A percentile compares a stretch with the other conserved stretches of the same genome.
Conservation (phyloP, 805 yeast species). For the Barnettozyma pratensis region DNA sequence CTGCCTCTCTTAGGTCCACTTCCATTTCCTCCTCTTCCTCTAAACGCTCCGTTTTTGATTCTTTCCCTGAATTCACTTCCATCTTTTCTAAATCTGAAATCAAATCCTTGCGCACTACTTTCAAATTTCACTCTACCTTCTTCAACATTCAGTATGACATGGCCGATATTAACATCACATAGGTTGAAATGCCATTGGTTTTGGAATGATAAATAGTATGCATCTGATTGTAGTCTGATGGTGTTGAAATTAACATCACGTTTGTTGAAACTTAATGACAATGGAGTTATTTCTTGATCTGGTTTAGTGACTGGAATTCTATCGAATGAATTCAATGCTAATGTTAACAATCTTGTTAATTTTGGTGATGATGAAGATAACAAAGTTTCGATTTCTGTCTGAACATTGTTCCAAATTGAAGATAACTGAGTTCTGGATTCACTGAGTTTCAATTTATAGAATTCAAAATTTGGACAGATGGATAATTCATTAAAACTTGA, state of each 20-base stretch:
- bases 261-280: conserved; percentile 34
- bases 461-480: conserved; percentile 57
- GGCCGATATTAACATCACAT: conserved; percentile 54
- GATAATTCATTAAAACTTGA: conserved; percentile 66
- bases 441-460: conserved; percentile 56
- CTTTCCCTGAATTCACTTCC: conserved; percentile 21
- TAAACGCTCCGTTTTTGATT: conserved; percentile 10
- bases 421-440: conserved; percentile 57
- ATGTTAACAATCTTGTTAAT: conserved; percentile 41
- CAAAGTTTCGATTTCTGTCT: conserved; percentile 42
- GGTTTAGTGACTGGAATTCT: conserved; percentile 43
- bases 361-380: conserved; percentile 37
- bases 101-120: conserved; percentile 55
- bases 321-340: conserved; percentile 59
- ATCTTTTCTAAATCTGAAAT: conserved; percentile 45
- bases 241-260: conserved; percentile 37
- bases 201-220: conserved; percentile 59
- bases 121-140: conserved; percentile 49
- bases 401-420: conserved; percentile 58
- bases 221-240: conserved; percentile 49
- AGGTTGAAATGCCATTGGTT: conserved; percentile 76
- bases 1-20: conserved; percentile 3
- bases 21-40: conserved; percentile 3
- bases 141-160: conserved; percentile 37
- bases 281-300: conserved; percentile 38